Conservation (phyloP, 345 rosid species). For the Boechera divaricarpa region DNA sequence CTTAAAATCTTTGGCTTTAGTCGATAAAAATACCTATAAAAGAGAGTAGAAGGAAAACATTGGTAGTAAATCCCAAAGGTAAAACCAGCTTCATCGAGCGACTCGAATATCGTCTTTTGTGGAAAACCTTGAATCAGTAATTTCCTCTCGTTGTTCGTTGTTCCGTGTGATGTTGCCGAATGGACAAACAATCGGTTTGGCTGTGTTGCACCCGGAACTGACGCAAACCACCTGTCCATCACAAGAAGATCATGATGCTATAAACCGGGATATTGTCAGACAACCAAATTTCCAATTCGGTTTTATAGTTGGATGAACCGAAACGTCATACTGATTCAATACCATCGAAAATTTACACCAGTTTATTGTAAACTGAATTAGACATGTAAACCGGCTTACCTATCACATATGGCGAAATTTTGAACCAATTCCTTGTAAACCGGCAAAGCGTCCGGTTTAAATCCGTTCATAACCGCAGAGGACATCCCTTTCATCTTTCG, state of each 20-base stretch:
- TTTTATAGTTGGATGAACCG: neutral
- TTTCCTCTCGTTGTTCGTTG: slow-evolving; percentile 49
- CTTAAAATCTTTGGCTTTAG: neutral
- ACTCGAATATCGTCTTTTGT: slow-evolving; percentile 70
- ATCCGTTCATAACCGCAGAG: slow-evolving; percentile 76
- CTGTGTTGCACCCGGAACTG: slow-evolving; percentile 67
- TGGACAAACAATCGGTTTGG: slow-evolving; percentile 62
- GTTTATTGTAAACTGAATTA: neutral
- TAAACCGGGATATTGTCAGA: slow-evolving; percentile 30
- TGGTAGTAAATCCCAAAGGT: slow-evolving; percentile 65
- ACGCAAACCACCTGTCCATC: slow-evolving; percentile 62
- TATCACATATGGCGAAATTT: slow-evolving; percentile 69
- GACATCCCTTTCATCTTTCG: slow-evolving; percentile 53
- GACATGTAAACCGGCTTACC: slow-evolving; percentile 30
- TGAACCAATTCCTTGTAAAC: slow-evolving; percentile 60
- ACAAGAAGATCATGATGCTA: slow-evolving; percentile 28
- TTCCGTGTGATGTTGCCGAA: slow-evolving; percentile 69
- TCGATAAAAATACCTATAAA: slow-evolving; percentile 51
- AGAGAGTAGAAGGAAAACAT: slow-evolving; percentile 55
- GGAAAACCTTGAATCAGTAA: slow-evolving; percentile 62
- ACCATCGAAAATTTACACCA: too few relatives aligned
- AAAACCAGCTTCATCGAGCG: slow-evolving; percentile 58
- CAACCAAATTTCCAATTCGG: slow-evolving; percentile 33
- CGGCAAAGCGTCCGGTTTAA: slow-evolving; percentile 63
- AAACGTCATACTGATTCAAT: neutral